Conservation (phyloP, 495 filamentous ascomycete species). For the Entonaema liquescens region DNA sequence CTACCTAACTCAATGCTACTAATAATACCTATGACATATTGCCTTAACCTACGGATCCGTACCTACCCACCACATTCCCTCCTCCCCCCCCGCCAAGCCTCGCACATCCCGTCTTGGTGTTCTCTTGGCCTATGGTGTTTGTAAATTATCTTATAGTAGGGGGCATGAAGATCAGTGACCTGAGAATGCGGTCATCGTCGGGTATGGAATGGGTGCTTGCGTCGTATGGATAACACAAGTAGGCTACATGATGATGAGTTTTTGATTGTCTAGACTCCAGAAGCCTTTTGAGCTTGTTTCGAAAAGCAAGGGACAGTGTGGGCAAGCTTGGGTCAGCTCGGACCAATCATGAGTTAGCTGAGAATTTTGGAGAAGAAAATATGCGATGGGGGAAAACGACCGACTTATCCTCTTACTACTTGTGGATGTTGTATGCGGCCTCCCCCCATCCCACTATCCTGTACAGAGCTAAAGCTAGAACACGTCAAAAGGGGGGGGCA, state of each 20-base stretch:
- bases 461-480: conserved; percentile 28
- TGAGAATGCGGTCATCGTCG: conserved; percentile 25
- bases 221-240: conserved; percentile 1
- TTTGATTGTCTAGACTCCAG: conserved; percentile 23
- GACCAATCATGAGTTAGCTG: conserved; percentile 33
- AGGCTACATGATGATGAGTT: not conserved
- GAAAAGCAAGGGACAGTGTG: conserved; percentile 32
- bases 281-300: conserved; percentile 21
- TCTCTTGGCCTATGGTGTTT: conserved; percentile 18
- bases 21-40: conserved; percentile 34
- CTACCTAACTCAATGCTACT: not conserved
- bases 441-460: conserved; percentile 17
- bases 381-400: conserved; percentile 11
- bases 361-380: conserved; percentile 13
- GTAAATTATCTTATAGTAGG: conserved; percentile 3
- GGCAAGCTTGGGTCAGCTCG: not conserved
- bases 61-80: not conserved
- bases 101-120: conserved; percentile 32
- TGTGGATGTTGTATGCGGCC: conserved; percentile 40
- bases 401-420: conserved; percentile 31
- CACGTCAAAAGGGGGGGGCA: conserved; percentile 30
- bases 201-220: conserved; percentile 3
- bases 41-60: not conserved
- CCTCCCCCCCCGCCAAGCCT: conserved; percentile 9
- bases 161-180: not conserved